These are phyloP conservation scores for Dillenia turbinata DNA, from an alignment of 164 flowering plant species.

Conservation along the genomic window DNA sequence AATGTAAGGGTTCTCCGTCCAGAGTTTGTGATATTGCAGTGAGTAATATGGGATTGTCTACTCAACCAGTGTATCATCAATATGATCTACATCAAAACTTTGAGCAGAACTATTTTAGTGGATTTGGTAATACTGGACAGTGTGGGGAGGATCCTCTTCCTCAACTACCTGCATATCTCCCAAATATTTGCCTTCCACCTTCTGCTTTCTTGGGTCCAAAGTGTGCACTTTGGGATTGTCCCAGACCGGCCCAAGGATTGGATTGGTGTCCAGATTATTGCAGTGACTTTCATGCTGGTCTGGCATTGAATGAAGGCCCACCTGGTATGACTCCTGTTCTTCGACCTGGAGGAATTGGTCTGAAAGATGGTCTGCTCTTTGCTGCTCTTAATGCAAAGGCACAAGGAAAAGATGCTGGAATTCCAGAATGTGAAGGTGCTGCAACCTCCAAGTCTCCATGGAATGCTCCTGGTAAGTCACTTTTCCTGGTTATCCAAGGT, in stretches of 20 bases:
- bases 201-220: constrained; percentile 97
- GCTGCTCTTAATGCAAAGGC: constrained; percentile 88
- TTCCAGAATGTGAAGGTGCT: constrained; percentile 99
- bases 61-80: constrained; percentile 50
- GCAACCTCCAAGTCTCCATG: constrained; percentile 98
- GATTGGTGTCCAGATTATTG: constrained; percentile 89
- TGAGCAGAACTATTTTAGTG: constrained; percentile 39
- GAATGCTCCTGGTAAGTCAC: constrained; percentile 92
- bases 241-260: constrained; percentile 82
- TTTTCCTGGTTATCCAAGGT: not conserved
- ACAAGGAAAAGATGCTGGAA: constrained; percentile 86
- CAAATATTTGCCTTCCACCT: constrained; percentile 72
- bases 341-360: constrained; percentile 96
- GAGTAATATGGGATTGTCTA: constrained; percentile 32
- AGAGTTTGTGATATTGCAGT: constrained; percentile 29
- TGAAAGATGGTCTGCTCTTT: constrained; percentile 90
- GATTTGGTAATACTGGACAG: constrained; percentile 28
- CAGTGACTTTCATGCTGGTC: constrained; percentile 73
- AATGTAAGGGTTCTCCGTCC: constrained; percentile 42
- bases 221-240: constrained; percentile 99
- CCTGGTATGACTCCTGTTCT: constrained; percentile 93
- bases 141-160: constrained; percentile 41
- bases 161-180: constrained; percentile 41
- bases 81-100: constrained; percentile 60
- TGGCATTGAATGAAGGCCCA: constrained; percentile 88